Conservation (phyloP, 495 filamentous ascomycete species). For the Xylaria scruposa region DNA sequence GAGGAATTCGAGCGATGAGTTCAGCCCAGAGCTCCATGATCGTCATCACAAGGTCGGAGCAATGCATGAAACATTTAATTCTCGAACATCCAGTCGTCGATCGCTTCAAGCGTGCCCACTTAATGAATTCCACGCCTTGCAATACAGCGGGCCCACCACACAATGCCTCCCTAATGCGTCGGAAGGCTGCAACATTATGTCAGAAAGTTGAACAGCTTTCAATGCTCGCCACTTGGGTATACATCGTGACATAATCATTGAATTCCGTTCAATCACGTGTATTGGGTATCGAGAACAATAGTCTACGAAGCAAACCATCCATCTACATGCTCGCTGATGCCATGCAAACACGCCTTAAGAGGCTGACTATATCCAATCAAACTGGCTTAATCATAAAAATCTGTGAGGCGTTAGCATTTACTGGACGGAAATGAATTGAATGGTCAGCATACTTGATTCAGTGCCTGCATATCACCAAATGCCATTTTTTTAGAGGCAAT, state of each 20-base stretch:
- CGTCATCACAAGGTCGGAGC: not conserved
- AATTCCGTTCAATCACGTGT: conserved; percentile 12
- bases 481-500: conserved; percentile 82
- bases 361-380: conserved; percentile 24
- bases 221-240: conserved; percentile 24
- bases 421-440: not conserved
- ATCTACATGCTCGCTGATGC: conserved; percentile 29
- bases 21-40: not conserved
- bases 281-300: conserved; percentile 28
- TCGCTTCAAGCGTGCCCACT: conserved; percentile 26
- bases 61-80: conserved; percentile 3
- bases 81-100: conserved; percentile 21
- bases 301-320: conserved; percentile 21
- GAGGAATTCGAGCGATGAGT: not conserved
- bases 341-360: conserved; percentile 11
- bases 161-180: not conserved
- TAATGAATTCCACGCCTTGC: conserved; percentile 4
- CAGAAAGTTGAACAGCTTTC: not conserved
- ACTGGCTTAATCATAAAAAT: conserved; percentile 75
- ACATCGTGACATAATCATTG: not conserved
- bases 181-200: conserved; percentile 18
- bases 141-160: conserved; percentile 4
- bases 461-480: conserved; percentile 69
- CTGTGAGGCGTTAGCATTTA: conserved; percentile 54
- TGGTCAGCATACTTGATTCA: conserved; percentile 70